A percentile compares a stretch with the other conserved stretches of the same genome.
Evolutionary conservation across 2,329 filamentous ascomycete species (phyloP).

Genomic region (Colletotrichum sublineola): DNA sequence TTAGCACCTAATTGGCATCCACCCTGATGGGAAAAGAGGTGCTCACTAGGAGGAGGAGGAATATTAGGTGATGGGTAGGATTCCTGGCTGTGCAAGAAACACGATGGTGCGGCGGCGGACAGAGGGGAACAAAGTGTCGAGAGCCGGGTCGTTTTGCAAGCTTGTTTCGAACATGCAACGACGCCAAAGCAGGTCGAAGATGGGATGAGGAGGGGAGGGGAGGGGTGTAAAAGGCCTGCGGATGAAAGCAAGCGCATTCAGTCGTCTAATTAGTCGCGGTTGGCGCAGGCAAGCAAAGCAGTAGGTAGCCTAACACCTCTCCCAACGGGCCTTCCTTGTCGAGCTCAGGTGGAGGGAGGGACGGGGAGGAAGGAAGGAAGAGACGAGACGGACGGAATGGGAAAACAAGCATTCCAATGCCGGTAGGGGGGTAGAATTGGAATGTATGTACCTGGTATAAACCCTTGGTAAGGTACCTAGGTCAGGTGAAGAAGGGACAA

Average conservation of each 20-base stretch:
- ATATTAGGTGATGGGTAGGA: neutral
- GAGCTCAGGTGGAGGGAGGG: neutral
- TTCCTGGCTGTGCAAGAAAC: neutral
- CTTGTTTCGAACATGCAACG: conserved; percentile 12
- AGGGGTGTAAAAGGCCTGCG: too few relatives aligned
- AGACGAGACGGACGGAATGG: neutral
- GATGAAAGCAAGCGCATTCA: neutral
- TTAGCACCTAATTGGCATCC: neutral
- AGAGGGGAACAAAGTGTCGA: conserved; percentile 2
- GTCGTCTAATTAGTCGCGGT: neutral
- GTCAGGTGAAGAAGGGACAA: neutral
- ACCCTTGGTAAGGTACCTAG: too few relatives aligned
- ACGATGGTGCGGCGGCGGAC: neutral
- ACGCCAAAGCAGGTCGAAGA: conserved; percentile 1
- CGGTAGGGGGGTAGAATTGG: neutral
- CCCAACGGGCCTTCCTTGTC: neutral
- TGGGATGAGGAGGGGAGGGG: neutral
- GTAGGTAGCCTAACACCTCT: neutral
- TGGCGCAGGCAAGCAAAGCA: neutral
- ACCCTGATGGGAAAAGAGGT: neutral
- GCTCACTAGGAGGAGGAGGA: neutral
- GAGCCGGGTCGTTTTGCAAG: neutral
- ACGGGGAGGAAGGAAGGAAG: neutral
- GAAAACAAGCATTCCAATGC: conserved; percentile 14
- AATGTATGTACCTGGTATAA: too few relatives aligned